Percentiles rank a stretch among this genome's conserved stretches.
These are phyloP conservation scores for Blastocystis sp. DNA, from an alignment of 352 stramenopile genomes.

Conservation along the genomic window DNA sequence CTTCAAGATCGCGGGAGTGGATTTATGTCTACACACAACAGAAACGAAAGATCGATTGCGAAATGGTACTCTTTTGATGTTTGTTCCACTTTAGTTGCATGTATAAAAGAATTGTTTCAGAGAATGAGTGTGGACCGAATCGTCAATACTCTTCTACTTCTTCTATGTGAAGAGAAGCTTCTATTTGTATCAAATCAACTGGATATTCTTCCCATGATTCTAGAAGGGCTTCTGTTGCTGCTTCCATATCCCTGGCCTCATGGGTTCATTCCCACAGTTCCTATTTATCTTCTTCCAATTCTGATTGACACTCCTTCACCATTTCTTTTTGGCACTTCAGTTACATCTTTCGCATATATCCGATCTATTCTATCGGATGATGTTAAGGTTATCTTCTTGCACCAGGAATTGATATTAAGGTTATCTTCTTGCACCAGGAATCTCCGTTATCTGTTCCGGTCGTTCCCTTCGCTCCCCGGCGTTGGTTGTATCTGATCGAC, in stretches of 20 bases:
- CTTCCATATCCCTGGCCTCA: conserved; percentile 15
- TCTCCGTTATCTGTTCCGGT: neutral
- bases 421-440: neutral
- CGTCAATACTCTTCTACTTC: neutral
- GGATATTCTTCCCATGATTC: neutral
- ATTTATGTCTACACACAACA: neutral
- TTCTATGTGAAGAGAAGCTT: conserved; percentile 9
- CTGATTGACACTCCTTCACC: conserved; percentile 22
- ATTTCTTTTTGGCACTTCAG: conserved; percentile 29
- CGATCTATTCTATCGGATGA: neutral
- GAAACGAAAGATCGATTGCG: neutral
- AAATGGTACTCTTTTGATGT: neutral
- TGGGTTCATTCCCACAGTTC: conserved; percentile 1
- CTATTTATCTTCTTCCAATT: neutral
- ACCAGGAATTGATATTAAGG: neutral
- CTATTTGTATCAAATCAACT: conserved; percentile 24
- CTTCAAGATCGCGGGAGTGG: neutral
- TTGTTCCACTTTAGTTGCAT: neutral
- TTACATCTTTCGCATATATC: neutral
- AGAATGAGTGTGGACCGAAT: neutral
- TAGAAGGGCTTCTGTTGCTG: neutral
- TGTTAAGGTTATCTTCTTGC: neutral
- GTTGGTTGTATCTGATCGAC: neutral
- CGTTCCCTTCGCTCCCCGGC: neutral
- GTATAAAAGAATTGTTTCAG: neutral